Evolutionary conservation across 441 rosid species (phyloP), one percentile per base, ranked within the genome.

Genomic region (Capsella rubella): DNA sequence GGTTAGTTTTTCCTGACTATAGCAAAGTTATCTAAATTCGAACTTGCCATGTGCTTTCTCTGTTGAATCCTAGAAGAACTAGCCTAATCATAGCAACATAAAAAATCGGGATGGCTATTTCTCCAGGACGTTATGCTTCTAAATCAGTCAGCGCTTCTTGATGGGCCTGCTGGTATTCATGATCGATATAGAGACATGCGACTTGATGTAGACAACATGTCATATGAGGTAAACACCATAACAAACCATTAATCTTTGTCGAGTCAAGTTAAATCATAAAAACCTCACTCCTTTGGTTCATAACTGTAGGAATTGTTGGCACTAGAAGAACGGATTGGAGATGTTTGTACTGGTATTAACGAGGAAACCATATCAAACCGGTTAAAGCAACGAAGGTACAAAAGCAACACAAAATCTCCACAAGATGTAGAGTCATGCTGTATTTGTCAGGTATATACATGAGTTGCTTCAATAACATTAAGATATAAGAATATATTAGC

Each of bases 121-220:
- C 35, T 52, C 0, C 84, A 95, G 99, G 99, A 95, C 80, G 80
- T 89, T 50, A 90, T 92, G 98, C 81, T 88, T 66, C 86, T 90
- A 21, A 93, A 95, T 71, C 97, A 87, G 57, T 88, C 98, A 15
- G 79, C 86, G 39, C 32, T 85, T 50, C 79, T 85, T 70, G 95
- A 95, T 13, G 78, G 85, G 61, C 83, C 92, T 62, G 83, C 88
- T 76, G 95, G 86, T 77, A 57, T 84, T 34, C 92, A 85, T 71
- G 99, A 95, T 67, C 91, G 93, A 67, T 92, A 95, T 57, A 86
- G 97, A 78, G 98, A 95, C 81, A 92, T 95, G 99, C 84, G 99
- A 65, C 98, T 95, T 21, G 99, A 92, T 64, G 97, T 95, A 57
- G 99, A 92, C 85, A 92, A 90, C 83, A 95, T 95, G 99, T 86